Conservation (phyloP, 169 alveolate genomes). For the Condylostoma magnum region DNA sequence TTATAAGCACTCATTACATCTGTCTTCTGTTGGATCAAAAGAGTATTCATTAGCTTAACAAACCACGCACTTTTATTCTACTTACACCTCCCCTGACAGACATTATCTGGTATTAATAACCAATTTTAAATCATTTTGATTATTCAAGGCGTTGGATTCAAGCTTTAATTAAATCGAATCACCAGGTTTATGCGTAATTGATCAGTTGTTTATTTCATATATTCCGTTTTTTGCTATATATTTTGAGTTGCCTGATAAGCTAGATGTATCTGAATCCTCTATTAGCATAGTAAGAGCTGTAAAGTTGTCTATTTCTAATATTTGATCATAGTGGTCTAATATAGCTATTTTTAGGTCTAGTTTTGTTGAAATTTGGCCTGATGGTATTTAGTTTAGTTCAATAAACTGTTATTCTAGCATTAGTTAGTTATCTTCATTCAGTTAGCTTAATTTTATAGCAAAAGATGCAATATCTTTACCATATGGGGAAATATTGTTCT, state of each 20-base stretch:
- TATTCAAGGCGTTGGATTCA: too few relatives aligned
- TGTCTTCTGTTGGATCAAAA: not conserved
- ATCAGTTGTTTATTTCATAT: too few relatives aligned
- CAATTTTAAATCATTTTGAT: not conserved
- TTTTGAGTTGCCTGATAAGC: too few relatives aligned
- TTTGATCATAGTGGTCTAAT: too few relatives aligned
- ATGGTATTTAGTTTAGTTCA: not conserved
- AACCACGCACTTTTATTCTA: not conserved
- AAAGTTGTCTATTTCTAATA: too few relatives aligned
- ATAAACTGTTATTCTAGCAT: not conserved
- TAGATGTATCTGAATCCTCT: too few relatives aligned
- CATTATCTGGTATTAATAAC: constrained; percentile 4
- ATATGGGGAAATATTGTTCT: constrained; percentile 8
- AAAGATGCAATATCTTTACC: constrained; percentile 15
- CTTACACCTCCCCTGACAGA: not conserved
- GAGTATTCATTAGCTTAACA: not conserved
- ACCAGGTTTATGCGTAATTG: too few relatives aligned
- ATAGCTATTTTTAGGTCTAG: too few relatives aligned
- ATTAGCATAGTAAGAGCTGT: too few relatives aligned
- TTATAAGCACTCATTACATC: constrained; percentile 42
- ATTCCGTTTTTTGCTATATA: too few relatives aligned
- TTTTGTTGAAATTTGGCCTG: too few relatives aligned
- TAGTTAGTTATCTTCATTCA: not conserved
- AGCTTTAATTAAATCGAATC: too few relatives aligned
- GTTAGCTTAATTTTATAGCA: not conserved